Evolutionary conservation across 2,329 filamentous ascomycete genomes (phyloP), one percentile per base, ranked within the genome.

Genomic region (Drechslerella coelobrocha): DNA sequence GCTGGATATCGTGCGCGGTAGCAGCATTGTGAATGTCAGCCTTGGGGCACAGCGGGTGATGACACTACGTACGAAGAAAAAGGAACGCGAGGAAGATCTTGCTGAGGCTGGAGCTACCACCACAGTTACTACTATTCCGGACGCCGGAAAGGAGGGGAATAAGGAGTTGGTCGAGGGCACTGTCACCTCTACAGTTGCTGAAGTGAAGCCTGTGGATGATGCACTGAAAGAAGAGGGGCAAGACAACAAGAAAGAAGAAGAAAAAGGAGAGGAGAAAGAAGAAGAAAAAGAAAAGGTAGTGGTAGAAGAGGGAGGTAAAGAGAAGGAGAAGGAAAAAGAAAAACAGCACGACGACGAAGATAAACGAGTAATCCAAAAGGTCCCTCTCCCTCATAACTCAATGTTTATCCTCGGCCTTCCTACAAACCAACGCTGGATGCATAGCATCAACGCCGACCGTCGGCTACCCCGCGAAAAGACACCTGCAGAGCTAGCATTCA

Each of bases 21-120:
- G 90, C 23, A 92, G 84, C 68, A 96, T 99, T 74, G 91, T 92
- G 73, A 99, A 97, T 77, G 86, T 96, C 53, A 96, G 91, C 74
- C 84, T 97, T n/a, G 94, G 94, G 0, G 92, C 93, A 0, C 88
- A 95, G 79, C 84, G 94, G 57, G 92, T 87, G 1, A 97, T 97
- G 92, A 84, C 90, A 0, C 85, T 99, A 34, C 87, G 94, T 55
- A 93, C 89, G 9, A 96, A 96, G 80, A 89, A 89, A 72, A 77
- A 77, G 41, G 80, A 81, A 27, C 83, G 81, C 29, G 12, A 31
- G 29, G 29, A 31, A 31, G 12, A 31, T 12, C 6, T 31, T 31
- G 29, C 12, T 12, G 29, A 6, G 6, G 29, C 29, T 31, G 29
- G 12, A 6, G 29, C 29, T 31, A 31, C 48, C 27, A 43, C 47